Percentiles rank a stretch among this genome's conserved stretches.
phyloP scores from a whole-genome alignment of 192 early-diverging fungal genomes.

The Funneliformis mosseae region DNA sequence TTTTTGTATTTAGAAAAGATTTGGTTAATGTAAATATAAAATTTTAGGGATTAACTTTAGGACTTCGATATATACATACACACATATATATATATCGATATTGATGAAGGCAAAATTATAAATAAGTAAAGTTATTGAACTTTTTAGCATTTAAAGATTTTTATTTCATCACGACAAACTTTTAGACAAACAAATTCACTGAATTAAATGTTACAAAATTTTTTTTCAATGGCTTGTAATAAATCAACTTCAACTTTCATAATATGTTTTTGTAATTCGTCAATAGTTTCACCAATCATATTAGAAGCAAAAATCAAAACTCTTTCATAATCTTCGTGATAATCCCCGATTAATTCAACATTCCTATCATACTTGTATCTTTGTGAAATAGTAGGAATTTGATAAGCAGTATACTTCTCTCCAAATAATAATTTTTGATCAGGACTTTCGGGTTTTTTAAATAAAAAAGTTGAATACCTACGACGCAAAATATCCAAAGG shows the following conservation, averaged over 20 bases:
- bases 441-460: not conserved
- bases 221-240: not conserved
- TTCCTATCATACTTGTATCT: not conserved
- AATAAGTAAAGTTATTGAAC: not conserved
- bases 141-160: not conserved
- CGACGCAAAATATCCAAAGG: not conserved
- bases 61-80: too few species aligned
- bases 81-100: too few species aligned
- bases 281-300: not conserved
- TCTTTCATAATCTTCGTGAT: slow-evolving; percentile 15
- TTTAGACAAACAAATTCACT: too few species aligned
- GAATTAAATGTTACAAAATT: not conserved
- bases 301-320: slow-evolving; percentile 1
- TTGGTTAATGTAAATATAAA: not conserved
- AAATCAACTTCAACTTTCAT: slow-evolving; percentile 14
- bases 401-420: slow-evolving; percentile 18
- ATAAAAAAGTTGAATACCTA: slow-evolving; percentile 18
- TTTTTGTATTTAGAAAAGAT: not conserved
- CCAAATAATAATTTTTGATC: not conserved
- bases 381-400: not conserved
- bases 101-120: too few species aligned
- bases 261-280: not conserved
- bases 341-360: slow-evolving; percentile 7
- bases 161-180: too few species aligned
- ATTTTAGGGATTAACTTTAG: not conserved